Evolutionary conservation across 176 grass and related monocot species (phyloP).

Genomic region (Musa schizocarpa): DNA sequence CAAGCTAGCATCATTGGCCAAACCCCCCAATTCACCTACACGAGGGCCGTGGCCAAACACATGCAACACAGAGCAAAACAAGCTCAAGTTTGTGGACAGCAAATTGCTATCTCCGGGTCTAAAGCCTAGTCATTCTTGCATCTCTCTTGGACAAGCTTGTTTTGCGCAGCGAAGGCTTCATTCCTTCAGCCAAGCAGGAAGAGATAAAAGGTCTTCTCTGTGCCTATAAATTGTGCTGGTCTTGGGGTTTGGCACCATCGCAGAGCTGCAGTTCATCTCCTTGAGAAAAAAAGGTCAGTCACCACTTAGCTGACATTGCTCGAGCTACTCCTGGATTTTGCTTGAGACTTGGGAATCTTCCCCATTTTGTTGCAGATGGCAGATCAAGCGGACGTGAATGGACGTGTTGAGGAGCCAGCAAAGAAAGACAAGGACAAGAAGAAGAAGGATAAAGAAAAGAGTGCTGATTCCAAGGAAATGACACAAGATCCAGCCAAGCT

Average conservation of each 20-base stretch:
- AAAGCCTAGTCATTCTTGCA: not conserved
- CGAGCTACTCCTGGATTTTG: not conserved
- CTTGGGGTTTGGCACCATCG: not conserved
- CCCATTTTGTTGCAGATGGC: not conserved
- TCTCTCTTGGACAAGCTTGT: not conserved
- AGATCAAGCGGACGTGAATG: not conserved
- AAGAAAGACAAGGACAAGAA: constrained; percentile 34
- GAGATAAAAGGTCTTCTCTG: too few relatives aligned
- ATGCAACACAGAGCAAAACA: not conserved
- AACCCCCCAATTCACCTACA: too few relatives aligned
- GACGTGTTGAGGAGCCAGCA: not conserved
- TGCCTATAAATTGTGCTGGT: not conserved
- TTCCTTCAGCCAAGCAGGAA: not conserved
- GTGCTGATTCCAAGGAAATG: too few relatives aligned
- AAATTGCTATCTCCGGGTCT: not conserved
- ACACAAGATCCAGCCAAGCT: constrained; percentile 16
- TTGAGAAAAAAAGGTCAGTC: not conserved
- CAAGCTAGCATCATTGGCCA: too few relatives aligned
- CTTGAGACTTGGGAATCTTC: not conserved
- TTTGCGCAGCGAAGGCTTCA: not conserved
- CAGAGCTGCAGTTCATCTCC: not conserved
- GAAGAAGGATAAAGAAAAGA: constrained; percentile 30
- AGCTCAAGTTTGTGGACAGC: not conserved
- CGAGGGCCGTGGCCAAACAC: not conserved
- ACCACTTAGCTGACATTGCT: not conserved